Conservation (phyloP, 768 basidiomycete species). For the Suillus sp. region DNA sequence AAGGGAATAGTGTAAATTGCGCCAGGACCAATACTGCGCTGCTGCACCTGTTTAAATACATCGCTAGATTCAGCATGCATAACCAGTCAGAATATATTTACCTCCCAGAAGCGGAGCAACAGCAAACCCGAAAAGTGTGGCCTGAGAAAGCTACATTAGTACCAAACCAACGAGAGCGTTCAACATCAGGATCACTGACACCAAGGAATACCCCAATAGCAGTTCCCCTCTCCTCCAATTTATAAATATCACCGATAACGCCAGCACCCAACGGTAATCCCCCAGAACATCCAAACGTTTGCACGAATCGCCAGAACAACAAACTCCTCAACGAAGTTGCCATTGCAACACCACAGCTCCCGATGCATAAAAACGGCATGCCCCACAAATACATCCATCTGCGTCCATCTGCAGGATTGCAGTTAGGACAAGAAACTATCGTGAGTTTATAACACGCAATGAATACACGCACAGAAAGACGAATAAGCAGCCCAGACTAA, state of each 20-base stretch:
- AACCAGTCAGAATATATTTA: conserved; percentile 13
- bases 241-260: conserved; percentile 68
- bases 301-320: conserved; percentile 63
- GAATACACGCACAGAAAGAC: conserved; percentile 45
- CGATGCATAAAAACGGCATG: conserved; percentile 59
- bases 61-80: not conserved
- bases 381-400: conserved; percentile 58
- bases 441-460: conserved; percentile 4
- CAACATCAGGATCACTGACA: conserved; percentile 33
- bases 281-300: conserved; percentile 64
- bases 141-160: conserved; percentile 27
- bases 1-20: conserved; percentile 53
- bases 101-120: conserved; percentile 64
- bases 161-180: not conserved
- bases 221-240: conserved; percentile 58
- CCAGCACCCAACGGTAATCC: conserved; percentile 58
- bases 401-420: conserved; percentile 56
- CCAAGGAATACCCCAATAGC: conserved; percentile 63
- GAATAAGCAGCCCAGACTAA: conserved; percentile 55
- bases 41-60: conserved; percentile 39
- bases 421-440: not conserved
- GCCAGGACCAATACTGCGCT: conserved; percentile 68
- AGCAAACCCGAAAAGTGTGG: conserved; percentile 58
- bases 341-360: conserved; percentile 59
- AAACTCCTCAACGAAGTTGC: conserved; percentile 47